phyloP scores from a whole-genome alignment of 164 flowering plant genomes.

The Protea cynaroides region DNA sequence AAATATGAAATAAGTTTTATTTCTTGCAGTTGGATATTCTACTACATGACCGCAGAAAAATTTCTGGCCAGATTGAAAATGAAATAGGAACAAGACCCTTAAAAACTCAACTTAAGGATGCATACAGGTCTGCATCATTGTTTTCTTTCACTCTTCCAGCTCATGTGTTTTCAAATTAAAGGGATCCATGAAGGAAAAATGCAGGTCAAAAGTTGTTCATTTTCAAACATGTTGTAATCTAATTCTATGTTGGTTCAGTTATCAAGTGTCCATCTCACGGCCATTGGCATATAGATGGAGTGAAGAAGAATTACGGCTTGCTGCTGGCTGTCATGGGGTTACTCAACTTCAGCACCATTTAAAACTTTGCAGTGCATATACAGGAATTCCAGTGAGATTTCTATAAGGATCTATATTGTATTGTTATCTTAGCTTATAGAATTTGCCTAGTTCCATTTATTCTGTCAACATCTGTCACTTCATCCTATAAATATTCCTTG shows the following conservation, averaged over 20 bases:
- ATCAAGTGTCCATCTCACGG: slow-evolving; percentile 18
- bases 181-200: neutral
- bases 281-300: slow-evolving; percentile 43
- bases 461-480: slow-evolving; percentile 1
- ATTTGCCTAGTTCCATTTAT: neutral
- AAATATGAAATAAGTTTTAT: neutral
- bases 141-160: neutral
- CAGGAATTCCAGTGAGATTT: slow-evolving; percentile 58
- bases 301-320: slow-evolving; percentile 53
- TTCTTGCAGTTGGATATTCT: slow-evolving; percentile 55
- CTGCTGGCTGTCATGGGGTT: slow-evolving; percentile 45
- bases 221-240: slow-evolving; percentile 8
- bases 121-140: slow-evolving; percentile 22
- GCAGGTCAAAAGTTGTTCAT: neutral
- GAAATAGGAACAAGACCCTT: slow-evolving; percentile 13
- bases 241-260: neutral
- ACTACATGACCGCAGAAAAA: slow-evolving; percentile 52
- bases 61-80: slow-evolving; percentile 52
- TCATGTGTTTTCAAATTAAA: slow-evolving; percentile 3
- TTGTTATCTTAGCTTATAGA: neutral
- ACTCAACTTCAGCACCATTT: slow-evolving; percentile 45
- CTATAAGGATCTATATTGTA: neutral
- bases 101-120: slow-evolving; percentile 13
- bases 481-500: neutral
- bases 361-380: slow-evolving; percentile 61